A percentile compares a stretch with the other conserved stretches of the same genome.
These are phyloP conservation scores for Neonectria sp. DNA, from an alignment of 2,329 filamentous ascomycete genomes.

Conservation along the genomic window DNA sequence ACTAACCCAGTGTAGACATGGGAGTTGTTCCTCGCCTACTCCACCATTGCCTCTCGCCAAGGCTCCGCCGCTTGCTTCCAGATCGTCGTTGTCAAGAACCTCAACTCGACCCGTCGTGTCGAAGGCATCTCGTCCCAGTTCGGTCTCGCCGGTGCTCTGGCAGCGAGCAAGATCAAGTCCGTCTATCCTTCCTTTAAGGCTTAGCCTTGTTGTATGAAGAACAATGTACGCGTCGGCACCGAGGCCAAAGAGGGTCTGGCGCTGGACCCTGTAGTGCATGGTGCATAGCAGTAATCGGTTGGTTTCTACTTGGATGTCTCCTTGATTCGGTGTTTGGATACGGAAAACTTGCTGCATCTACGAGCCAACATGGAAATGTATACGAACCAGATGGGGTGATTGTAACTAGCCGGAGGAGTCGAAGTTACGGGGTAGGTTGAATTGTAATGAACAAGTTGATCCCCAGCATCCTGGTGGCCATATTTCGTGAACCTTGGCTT, in stretches of 20 bases:
- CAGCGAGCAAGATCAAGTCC: slow-evolving; percentile 51
- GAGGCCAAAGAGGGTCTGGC: not conserved
- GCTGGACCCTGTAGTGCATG: too few relatives aligned
- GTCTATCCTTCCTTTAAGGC: slow-evolving; percentile 14
- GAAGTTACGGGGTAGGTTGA: not conserved
- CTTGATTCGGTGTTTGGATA: slow-evolving; percentile 3
- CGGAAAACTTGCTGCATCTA: slow-evolving; percentile 9
- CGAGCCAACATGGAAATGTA: not conserved
- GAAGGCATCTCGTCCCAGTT: slow-evolving; percentile 81
- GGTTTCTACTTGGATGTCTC: slow-evolving; percentile 5
- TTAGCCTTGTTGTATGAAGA: not conserved
- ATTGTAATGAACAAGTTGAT: not conserved
- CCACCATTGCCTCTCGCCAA: slow-evolving; percentile 87
- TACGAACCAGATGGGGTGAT: not conserved
- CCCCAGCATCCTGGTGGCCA: too few relatives aligned
- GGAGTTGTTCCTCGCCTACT: slow-evolving; percentile 92
- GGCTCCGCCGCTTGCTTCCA: slow-evolving; percentile 90
- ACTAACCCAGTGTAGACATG: slow-evolving; percentile 75
- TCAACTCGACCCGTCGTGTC: slow-evolving; percentile 88
- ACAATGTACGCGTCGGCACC: too few relatives aligned
- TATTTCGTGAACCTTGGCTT: not conserved
- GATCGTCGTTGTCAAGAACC: slow-evolving; percentile 89
- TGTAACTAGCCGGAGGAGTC: not conserved
- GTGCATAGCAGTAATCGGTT: not conserved
- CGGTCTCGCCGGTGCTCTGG: slow-evolving; percentile 74